Conservation (phyloP, 768 basidiomycete species). For the Mycena crocata region DNA sequence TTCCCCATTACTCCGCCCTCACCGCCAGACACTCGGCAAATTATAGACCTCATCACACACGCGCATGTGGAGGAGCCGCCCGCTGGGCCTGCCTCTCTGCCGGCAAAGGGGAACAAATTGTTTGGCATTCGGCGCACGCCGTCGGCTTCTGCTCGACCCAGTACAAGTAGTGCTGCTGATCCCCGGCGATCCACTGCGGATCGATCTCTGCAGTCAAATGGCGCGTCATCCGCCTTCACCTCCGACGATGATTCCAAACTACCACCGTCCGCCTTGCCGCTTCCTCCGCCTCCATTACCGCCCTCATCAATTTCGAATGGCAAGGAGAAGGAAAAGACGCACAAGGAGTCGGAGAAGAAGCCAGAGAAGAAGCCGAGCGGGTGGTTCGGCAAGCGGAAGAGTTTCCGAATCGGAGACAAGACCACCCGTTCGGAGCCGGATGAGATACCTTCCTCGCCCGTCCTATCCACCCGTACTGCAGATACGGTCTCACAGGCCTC, state of each 20-base stretch:
- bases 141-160: slow-evolving; percentile 42
- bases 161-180: slow-evolving; percentile 38
- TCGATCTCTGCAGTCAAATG: slow-evolving; percentile 39
- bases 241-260: slow-evolving; percentile 28
- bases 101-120: slow-evolving; percentile 39
- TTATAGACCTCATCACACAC: slow-evolving; percentile 14
- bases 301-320: slow-evolving; percentile 29
- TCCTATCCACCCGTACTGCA: slow-evolving; percentile 17
- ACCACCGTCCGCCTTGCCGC: slow-evolving; percentile 23
- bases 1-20: slow-evolving; percentile 40
- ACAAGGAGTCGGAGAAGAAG: slow-evolving; percentile 47
- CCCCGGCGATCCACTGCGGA: slow-evolving; percentile 41
- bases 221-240: slow-evolving; percentile 9
- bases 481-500: slow-evolving; percentile 31
- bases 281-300: slow-evolving; percentile 43
- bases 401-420: slow-evolving; percentile 53
- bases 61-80: slow-evolving; percentile 25
- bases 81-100: slow-evolving; percentile 4
- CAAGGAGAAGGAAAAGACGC: slow-evolving; percentile 51
- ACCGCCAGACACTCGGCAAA: slow-evolving; percentile 27
- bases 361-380: slow-evolving; percentile 54
- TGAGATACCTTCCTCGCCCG: slow-evolving; percentile 27
- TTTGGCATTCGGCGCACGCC: slow-evolving; percentile 49
- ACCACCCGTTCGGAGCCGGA: slow-evolving; percentile 31
- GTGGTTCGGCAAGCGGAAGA: slow-evolving; percentile 69